Conservation (phyloP, 2,329 filamentous ascomycete species). For the Mycosphaerelloides madeirae region DNA sequence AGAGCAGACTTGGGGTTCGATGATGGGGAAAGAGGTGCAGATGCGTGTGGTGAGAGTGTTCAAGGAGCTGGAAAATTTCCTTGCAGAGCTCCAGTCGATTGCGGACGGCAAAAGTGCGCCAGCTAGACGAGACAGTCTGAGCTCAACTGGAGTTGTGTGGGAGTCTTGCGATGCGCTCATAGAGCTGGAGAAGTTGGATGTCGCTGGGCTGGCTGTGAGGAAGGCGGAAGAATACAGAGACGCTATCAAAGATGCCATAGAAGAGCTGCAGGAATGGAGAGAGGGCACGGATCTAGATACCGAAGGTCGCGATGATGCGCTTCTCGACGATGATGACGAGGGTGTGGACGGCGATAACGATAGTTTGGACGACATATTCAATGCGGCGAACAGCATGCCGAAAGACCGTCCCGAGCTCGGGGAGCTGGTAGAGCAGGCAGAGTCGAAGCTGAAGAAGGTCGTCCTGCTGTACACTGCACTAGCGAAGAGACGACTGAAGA, state of each 20-base stretch:
- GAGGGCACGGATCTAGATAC: slow-evolving; percentile 53
- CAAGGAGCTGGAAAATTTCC: slow-evolving; percentile 56
- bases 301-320: slow-evolving; percentile 32
- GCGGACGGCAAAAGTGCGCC: slow-evolving; percentile 42
- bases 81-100: slow-evolving; percentile 57
- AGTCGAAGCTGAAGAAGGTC: slow-evolving; percentile 63
- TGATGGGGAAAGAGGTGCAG: slow-evolving; percentile 61
- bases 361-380: slow-evolving; percentile 65
- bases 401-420: slow-evolving; percentile 62
- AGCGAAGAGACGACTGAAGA: slow-evolving; percentile 62
- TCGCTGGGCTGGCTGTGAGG: slow-evolving; percentile 64
- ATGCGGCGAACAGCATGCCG: slow-evolving; percentile 57
- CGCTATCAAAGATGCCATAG: slow-evolving; percentile 73
- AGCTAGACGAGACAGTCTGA: slow-evolving; percentile 46
- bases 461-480: slow-evolving; percentile 65
- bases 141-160: slow-evolving; percentile 75
- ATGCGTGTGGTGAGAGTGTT: slow-evolving; percentile 57
- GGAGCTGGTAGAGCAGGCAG: slow-evolving; percentile 58
- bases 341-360: slow-evolving; percentile 40
- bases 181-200: slow-evolving; percentile 59
- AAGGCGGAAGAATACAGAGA: slow-evolving; percentile 71
- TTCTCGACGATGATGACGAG: slow-evolving; percentile 37
- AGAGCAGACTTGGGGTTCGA: slow-evolving; percentile 52
- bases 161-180: slow-evolving; percentile 71
- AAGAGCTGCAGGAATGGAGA: slow-evolving; percentile 84